Evolutionary conservation across 352 stramenopile genomes (phyloP).

Genomic region (Pythium diclinum): DNA sequence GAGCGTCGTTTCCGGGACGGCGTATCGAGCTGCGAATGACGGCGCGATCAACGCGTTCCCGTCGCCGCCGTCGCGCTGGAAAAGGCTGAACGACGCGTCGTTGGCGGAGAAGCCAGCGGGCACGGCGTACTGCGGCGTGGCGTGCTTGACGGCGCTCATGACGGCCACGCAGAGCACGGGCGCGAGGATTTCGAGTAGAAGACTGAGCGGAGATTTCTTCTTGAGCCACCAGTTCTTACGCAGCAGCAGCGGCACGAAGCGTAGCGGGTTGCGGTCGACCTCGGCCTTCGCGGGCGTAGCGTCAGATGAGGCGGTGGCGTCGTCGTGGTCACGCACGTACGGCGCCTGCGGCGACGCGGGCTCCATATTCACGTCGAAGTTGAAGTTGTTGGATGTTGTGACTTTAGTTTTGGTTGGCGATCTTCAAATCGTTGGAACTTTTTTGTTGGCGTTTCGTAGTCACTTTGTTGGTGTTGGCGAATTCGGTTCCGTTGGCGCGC

Average conservation of each 20-base stretch:
- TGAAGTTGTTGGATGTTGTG: neutral
- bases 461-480: neutral
- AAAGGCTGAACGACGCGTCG: constrained; percentile 41
- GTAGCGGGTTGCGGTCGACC: constrained; percentile 21
- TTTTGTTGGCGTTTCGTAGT: neutral
- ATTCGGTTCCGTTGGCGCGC: neutral
- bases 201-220: constrained; percentile 45
- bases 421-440: neutral
- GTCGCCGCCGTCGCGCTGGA: constrained; percentile 31
- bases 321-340: neutral
- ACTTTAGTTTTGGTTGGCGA: neutral
- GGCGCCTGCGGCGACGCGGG: neutral
- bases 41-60: constrained; percentile 37
- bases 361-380: neutral
- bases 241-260: constrained; percentile 55
- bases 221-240: constrained; percentile 84
- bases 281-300: neutral
- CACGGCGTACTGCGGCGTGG: constrained; percentile 33
- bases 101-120: constrained; percentile 35
- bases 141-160: constrained; percentile 51
- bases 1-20: constrained; percentile 56
- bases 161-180: constrained; percentile 59
- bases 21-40: constrained; percentile 33
- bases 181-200: constrained; percentile 57
- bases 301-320: neutral